Evolutionary conservation across 768 basidiomycete genomes (phyloP).

Genomic region (Amyloporia xantha): DNA sequence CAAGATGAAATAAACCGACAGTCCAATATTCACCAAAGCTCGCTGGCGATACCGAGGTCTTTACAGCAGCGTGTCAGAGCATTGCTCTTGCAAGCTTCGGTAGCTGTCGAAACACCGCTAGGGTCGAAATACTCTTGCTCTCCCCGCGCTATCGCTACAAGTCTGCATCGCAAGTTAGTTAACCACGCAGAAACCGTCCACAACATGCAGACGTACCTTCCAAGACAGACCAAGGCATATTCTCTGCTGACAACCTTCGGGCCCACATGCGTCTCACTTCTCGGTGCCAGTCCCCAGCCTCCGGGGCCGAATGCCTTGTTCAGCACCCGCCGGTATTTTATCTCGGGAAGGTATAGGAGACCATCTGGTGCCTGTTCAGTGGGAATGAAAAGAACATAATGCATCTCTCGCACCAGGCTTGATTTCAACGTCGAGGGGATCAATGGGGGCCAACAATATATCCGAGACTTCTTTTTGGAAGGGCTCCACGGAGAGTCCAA

Average conservation of each 20-base stretch:
- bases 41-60: conserved; percentile 92
- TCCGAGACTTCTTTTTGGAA: conserved; percentile 74
- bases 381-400: neutral
- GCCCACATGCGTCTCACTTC: conserved; percentile 86
- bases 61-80: conserved; percentile 98
- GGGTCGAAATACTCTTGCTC: conserved; percentile 97
- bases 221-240: conserved; percentile 90
- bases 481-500: conserved; percentile 70
- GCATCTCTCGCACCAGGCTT: conserved; percentile 68
- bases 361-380: conserved; percentile 54
- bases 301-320: conserved; percentile 96
- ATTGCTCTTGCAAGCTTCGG: conserved; percentile 93
- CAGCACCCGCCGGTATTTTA: conserved; percentile 87
- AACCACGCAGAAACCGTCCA: too few relatives aligned
- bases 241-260: conserved; percentile 87
- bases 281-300: conserved; percentile 93
- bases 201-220: conserved; percentile 79
- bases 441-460: conserved; percentile 65
- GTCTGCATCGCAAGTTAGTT: conserved; percentile 35
- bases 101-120: conserved; percentile 84
- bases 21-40: conserved; percentile 81
- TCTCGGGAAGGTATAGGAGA: conserved; percentile 91
- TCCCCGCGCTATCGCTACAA: conserved; percentile 87
- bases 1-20: neutral
- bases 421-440: conserved; percentile 79